Conservation (phyloP, 805 yeast species). For the Lachancea lanzarotensis region DNA sequence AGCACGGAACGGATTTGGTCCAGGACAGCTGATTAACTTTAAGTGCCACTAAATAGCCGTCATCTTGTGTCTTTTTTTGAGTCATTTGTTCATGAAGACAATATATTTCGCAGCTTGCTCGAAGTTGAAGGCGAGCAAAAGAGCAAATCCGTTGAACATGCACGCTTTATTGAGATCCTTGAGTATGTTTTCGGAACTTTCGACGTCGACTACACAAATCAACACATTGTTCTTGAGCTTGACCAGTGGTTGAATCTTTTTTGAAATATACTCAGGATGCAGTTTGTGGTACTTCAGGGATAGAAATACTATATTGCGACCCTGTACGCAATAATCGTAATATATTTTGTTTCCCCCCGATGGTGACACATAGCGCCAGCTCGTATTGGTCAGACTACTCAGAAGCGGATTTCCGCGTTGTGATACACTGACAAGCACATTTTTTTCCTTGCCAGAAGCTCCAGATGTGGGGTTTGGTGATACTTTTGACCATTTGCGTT, state of each 20-base stretch:
- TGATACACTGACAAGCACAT: conserved; percentile 52
- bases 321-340: conserved; percentile 63
- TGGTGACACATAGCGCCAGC: conserved; percentile 43
- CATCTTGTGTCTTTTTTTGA: too few relatives aligned
- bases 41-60: too few relatives aligned
- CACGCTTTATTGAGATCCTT: conserved; percentile 37
- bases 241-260: conserved; percentile 40
- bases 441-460: conserved; percentile 16
- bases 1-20: conserved; percentile 64
- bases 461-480: not conserved
- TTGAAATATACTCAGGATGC: conserved; percentile 67
- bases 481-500: conserved; percentile 3
- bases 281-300: conserved; percentile 68
- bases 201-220: conserved; percentile 60
- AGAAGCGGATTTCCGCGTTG: conserved; percentile 72
- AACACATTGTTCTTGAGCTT: conserved; percentile 46
- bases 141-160: conserved; percentile 37
- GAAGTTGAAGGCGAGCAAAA: conserved; percentile 39
- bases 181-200: conserved; percentile 42
- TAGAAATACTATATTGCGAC: conserved; percentile 49
- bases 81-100: conserved; percentile 25
- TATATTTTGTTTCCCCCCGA: conserved; percentile 36
- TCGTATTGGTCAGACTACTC: conserved; percentile 44
- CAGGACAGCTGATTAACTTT: conserved; percentile 2
- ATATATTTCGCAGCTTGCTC: conserved; percentile 48